Evolutionary conservation across 2,329 filamentous ascomycete genomes (phyloP), one percentile per base, ranked within the genome.

Genomic region (Ascomycota sp.): DNA sequence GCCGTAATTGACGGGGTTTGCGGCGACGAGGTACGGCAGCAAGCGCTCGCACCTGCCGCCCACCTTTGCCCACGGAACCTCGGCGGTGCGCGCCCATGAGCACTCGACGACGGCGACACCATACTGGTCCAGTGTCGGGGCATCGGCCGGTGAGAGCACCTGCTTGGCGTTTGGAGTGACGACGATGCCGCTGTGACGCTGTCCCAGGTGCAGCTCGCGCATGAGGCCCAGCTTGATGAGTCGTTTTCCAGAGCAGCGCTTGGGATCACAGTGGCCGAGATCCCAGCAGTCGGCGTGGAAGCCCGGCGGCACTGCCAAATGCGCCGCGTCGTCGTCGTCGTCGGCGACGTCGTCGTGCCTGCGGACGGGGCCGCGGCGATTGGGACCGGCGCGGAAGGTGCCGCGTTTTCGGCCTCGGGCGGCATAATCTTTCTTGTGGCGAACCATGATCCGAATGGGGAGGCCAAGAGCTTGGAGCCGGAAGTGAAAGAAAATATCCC

Each of bases 261-360:
- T 95, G 7, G 86, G 82, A 47, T 98, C 89, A 60, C 89, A 98
- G 58, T 98, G 89, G 36, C 85, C 86, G 22, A 98, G 65, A 47
- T 98, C 89, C 89, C 89, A 98, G 52, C 86, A 94, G 34, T 86
- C 89, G 29, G 89, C 86, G 56, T 91, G 92, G 66, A 85, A 94
- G 15, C 57, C 46, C 24, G 56, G 72, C 38, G 43, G 66, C 29
- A 44, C 35, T 32, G 43, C 34, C 32, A 44, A 36, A 28, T 40
- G 30, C 22, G 30, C 45, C 31, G 54, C 43, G 37, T 51, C 39
- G 40, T 41, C 41, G 31, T 59, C 50, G 35, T 54, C 26, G 59
- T 39, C 62, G 63, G 35, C 62, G 57, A 8, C 10, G 23, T n/a
- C 23, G 23, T 24, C 8, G 6, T 7, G 25, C 13, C 19, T 8